Evolutionary conservation across 768 basidiomycete species (phyloP).

Genomic region (Boletus speciosus): DNA sequence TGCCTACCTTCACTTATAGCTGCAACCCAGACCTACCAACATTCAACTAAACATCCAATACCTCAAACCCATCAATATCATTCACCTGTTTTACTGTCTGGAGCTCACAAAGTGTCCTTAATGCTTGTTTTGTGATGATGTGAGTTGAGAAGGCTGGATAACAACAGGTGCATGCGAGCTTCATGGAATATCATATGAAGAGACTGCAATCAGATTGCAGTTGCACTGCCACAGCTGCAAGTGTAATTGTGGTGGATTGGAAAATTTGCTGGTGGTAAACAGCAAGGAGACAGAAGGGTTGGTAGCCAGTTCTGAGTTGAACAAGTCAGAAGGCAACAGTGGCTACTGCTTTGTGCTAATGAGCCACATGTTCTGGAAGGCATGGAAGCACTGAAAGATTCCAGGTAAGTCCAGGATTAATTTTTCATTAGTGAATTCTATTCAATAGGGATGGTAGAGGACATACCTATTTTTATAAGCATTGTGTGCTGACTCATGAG

Average conservation of each 20-base stretch:
- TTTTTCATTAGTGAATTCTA: not conserved
- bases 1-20: too few relatives aligned
- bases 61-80: too few relatives aligned
- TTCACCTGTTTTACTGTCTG: too few relatives aligned
- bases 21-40: too few relatives aligned
- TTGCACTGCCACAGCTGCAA: not conserved
- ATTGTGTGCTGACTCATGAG: not conserved
- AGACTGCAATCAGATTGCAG: not conserved
- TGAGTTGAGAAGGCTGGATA: too few relatives aligned
- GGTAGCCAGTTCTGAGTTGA: not conserved
- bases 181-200: not conserved
- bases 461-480: not conserved
- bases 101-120: too few relatives aligned
- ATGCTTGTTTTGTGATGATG: too few relatives aligned
- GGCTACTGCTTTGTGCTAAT: not conserved
- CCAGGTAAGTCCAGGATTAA: not conserved
- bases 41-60: too few relatives aligned
- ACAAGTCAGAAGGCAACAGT: not conserved
- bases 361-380: not conserved
- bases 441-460: not conserved
- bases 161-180: too few relatives aligned
- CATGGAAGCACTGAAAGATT: not conserved
- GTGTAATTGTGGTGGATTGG: not conserved
- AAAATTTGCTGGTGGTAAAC: too few relatives aligned
- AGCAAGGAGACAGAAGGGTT: not conserved